A percentile compares a stretch with the other conserved stretches of the same genome.
Conservation (phyloP, 2,329 filamentous ascomycete genomes). For the Talaromyces sp. region DNA sequence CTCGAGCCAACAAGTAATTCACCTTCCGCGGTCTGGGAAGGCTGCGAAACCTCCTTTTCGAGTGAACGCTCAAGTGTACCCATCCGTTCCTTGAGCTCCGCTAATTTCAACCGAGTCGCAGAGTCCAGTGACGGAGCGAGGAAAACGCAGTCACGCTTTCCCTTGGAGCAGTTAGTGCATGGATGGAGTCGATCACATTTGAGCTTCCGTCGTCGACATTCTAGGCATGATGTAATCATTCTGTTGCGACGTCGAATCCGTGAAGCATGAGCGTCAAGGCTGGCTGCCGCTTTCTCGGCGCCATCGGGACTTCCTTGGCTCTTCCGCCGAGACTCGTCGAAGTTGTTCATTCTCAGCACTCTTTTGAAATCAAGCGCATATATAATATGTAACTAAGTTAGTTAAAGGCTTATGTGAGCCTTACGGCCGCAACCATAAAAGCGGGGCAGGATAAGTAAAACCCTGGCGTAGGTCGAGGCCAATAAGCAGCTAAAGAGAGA, state of each 20-base stretch:
- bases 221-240: slow-evolving; percentile 68
- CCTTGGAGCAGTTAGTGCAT: slow-evolving; percentile 60
- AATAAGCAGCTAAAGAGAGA: neutral
- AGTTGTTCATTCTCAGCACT: neutral
- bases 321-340: neutral
- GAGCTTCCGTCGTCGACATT: slow-evolving; percentile 70
- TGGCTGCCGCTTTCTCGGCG: neutral
- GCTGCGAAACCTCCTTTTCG: slow-evolving; percentile 59
- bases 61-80: slow-evolving; percentile 68
- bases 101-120: slow-evolving; percentile 66
- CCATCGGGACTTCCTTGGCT: slow-evolving; percentile 6
- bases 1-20: neutral
- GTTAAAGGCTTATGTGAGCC: neutral
- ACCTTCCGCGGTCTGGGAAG: slow-evolving; percentile 15
- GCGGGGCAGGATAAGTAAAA: slow-evolving; percentile 2
- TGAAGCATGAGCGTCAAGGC: neutral
- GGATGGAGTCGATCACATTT: slow-evolving; percentile 72
- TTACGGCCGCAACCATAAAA: slow-evolving; percentile 16
- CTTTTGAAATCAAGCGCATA: neutral
- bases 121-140: slow-evolving; percentile 67
- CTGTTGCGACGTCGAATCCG: slow-evolving; percentile 60
- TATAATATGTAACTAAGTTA: neutral
- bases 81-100: slow-evolving; percentile 77
- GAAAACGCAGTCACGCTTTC: slow-evolving; percentile 59
- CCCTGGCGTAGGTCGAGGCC: neutral